Evolutionary conservation across 495 filamentous ascomycete genomes (phyloP).

Genomic region (Glarea lozoyensis): DNA sequence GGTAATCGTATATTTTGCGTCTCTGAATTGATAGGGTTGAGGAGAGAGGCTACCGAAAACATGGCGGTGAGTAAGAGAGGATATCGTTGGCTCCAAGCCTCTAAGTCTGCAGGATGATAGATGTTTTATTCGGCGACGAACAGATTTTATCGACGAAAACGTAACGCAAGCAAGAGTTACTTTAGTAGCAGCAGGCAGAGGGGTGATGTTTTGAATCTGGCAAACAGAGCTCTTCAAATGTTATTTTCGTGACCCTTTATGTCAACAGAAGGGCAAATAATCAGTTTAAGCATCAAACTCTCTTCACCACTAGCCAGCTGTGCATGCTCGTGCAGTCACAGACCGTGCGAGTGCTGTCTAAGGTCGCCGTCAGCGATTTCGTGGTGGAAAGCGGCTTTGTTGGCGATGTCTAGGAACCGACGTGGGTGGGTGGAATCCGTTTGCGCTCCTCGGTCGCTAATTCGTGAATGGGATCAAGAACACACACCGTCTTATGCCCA

Average conservation of each 20-base stretch:
- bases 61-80: conserved; percentile 28
- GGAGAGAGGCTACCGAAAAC: conserved; percentile 45
- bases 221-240: conserved; percentile 18
- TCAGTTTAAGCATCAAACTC: conserved; percentile 8
- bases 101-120: conserved; percentile 16
- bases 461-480: conserved; percentile 18
- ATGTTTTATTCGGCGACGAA: conserved; percentile 12
- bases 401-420: conserved; percentile 19
- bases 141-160: conserved; percentile 9
- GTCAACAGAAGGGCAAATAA: conserved; percentile 11
- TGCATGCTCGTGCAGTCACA: conserved; percentile 18
- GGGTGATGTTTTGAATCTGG: conserved; percentile 11
- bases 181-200: conserved; percentile 10
- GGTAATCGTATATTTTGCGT: conserved; percentile 16
- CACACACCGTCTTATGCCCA: conserved; percentile 9
- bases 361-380: conserved; percentile 12
- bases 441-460: conserved; percentile 18
- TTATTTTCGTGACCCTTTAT: conserved; percentile 15
- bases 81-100: conserved; percentile 2
- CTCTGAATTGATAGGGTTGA: conserved; percentile 42
- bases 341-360: conserved; percentile 8
- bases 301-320: conserved; percentile 17
- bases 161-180: conserved; percentile 5
- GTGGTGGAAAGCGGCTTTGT: conserved; percentile 14
- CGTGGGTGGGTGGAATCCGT: conserved; percentile 20